phyloP scores from a whole-genome alignment of 192 early-diverging fungal species.

The Haplosporangium gracile region DNA sequence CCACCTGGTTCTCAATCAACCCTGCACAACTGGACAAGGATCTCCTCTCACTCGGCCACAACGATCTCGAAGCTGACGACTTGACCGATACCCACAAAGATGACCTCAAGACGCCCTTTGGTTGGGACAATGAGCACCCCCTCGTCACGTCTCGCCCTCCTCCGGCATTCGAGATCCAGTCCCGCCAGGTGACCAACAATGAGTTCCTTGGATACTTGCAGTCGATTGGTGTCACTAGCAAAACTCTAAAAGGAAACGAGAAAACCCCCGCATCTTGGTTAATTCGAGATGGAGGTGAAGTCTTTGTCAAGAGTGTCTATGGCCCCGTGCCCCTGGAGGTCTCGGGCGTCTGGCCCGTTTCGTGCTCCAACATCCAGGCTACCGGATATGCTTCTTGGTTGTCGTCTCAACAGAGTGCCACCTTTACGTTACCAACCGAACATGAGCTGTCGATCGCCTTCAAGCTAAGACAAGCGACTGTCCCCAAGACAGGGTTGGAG shows the following conservation, averaged over 20 bases:
- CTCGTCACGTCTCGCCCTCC: constrained; percentile 26
- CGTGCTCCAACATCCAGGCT: constrained; percentile 77
- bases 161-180: constrained; percentile 74
- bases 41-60: constrained; percentile 71
- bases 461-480: constrained; percentile 42
- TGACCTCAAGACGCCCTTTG: constrained; percentile 65
- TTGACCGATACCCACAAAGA: constrained; percentile 50
- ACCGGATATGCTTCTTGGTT: constrained; percentile 72
- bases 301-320: constrained; percentile 76
- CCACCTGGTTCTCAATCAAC: constrained; percentile 29
- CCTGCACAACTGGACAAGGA: constrained; percentile 11
- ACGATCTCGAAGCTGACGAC: constrained; percentile 67
- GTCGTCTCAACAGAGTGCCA: constrained; percentile 54
- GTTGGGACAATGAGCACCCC: constrained; percentile 95
- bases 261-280: constrained; percentile 69
- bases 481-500: constrained; percentile 48
- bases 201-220: constrained; percentile 78
- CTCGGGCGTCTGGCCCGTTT: constrained; percentile 79
- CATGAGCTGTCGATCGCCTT: constrained; percentile 70
- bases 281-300: constrained; percentile 5
- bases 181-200: constrained; percentile 83
- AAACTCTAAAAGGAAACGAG: constrained; percentile 42
- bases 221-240: constrained; percentile 11
- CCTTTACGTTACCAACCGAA: constrained; percentile 77
- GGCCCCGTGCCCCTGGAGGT: constrained; percentile 69